Percentiles rank a stretch among this genome's conserved stretches.
phyloP scores from a whole-genome alignment of 2,329 filamentous ascomycete species.

The Clarireedia paspali region DNA sequence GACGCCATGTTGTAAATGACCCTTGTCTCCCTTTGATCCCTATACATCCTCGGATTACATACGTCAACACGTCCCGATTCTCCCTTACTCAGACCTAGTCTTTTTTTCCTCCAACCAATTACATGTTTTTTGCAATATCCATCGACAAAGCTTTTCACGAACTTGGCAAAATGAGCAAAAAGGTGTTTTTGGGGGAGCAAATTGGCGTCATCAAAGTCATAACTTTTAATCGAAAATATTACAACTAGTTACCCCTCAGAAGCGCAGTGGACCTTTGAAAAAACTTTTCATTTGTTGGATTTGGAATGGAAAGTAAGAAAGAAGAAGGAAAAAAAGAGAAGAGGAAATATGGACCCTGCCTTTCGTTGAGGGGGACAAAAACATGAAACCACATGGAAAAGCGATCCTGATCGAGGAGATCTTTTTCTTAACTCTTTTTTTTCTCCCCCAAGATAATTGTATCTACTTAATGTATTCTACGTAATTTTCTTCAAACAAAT shows the following conservation, averaged over 20 bases:
- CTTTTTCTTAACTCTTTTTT: not conserved
- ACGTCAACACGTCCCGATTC: not conserved
- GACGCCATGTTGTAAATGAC: constrained; percentile 7
- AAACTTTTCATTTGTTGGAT: not conserved
- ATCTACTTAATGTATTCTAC: constrained; percentile 24
- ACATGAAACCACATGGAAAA: not conserved
- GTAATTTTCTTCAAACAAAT: constrained; percentile 14
- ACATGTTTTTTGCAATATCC: not conserved
- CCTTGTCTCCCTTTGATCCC: not conserved
- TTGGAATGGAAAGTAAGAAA: not conserved
- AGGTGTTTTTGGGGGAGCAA: too few relatives aligned
- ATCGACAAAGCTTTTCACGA: too few relatives aligned
- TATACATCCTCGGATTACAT: not conserved
- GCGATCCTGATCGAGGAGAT: not conserved
- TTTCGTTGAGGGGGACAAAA: not conserved
- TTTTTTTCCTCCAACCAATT: not conserved
- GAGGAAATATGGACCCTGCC: not conserved
- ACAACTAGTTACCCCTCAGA: not conserved
- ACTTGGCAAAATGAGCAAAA: too few relatives aligned
- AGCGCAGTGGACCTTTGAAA: not conserved
- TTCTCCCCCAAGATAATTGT: constrained; percentile 7
- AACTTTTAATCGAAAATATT: not conserved
- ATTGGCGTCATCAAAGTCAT: too few relatives aligned
- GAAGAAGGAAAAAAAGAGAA: not conserved
- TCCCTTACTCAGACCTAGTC: not conserved